Conservation (phyloP, 2,329 filamentous ascomycete genomes). For the Thelonectria discophora region DNA sequence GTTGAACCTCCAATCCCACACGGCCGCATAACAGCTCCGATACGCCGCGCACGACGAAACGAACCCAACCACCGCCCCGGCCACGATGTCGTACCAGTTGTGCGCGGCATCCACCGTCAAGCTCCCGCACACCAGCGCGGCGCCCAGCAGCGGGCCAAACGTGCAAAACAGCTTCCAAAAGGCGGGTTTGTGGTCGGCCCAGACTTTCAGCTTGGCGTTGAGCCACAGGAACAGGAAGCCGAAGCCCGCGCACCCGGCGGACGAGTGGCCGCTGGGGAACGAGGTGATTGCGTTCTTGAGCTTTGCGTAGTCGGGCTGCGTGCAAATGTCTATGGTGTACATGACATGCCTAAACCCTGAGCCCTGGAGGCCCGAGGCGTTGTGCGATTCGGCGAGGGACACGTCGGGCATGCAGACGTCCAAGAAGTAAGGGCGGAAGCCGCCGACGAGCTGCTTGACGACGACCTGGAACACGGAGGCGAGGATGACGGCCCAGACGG, state of each 20-base stretch:
- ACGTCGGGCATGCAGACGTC: constrained; percentile 68
- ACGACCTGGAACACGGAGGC: constrained; percentile 72
- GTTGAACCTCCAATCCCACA: constrained; percentile 75
- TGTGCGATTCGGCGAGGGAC: constrained; percentile 52
- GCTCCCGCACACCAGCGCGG: constrained; percentile 66
- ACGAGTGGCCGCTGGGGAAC: constrained; percentile 75
- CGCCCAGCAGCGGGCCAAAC: constrained; percentile 67
- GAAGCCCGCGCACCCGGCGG: constrained; percentile 70
- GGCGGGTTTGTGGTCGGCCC: constrained; percentile 70
- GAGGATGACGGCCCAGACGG: constrained; percentile 66
- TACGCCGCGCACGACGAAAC: constrained; percentile 70
- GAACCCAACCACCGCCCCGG: constrained; percentile 70
- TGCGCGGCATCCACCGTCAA: constrained; percentile 73
- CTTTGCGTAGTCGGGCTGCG: constrained; percentile 57
- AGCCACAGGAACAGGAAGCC: constrained; percentile 73
- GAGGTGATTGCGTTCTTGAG: constrained; percentile 70
- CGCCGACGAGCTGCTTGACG: constrained; percentile 72
- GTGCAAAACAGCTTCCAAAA: constrained; percentile 72
- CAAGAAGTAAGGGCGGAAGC: constrained; percentile 70
- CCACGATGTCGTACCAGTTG: constrained; percentile 75
- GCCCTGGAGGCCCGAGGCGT: constrained; percentile 51
- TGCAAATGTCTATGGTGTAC: constrained; percentile 72
- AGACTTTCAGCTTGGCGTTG: constrained; percentile 77
- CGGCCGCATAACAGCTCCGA: constrained; percentile 70
- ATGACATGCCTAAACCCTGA: constrained; percentile 67